A percentile compares a stretch with the other conserved stretches of the same genome.
Evolutionary conservation across 805 yeast species (phyloP).

Genomic region (Yarrowia porcina): DNA sequence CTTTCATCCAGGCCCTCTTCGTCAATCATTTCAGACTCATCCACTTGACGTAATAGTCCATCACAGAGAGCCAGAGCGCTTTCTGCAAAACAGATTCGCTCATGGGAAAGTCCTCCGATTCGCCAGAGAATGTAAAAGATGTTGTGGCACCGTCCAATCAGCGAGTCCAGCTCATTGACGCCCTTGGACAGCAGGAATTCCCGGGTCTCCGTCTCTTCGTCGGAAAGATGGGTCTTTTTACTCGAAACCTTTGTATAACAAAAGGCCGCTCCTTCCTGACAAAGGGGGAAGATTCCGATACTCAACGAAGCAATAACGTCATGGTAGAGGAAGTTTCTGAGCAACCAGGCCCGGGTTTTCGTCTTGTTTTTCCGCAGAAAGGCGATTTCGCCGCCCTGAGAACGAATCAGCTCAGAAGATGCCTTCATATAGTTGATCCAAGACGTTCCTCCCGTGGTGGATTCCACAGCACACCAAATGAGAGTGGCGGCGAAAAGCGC

Average conservation of each 20-base stretch:
- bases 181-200: constrained; percentile 23
- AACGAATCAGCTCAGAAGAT: constrained; percentile 6
- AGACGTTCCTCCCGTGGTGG: constrained; percentile 16
- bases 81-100: constrained; percentile 22
- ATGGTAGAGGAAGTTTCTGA: constrained; percentile 23
- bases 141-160: constrained; percentile 24
- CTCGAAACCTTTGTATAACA: constrained; percentile 24
- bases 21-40: constrained; percentile 10
- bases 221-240: constrained; percentile 6
- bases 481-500: constrained; percentile 24
- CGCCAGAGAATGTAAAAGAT: constrained; percentile 25
- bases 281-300: constrained; percentile 16
- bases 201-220: constrained; percentile 10
- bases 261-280: constrained; percentile 23
- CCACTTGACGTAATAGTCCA: constrained; percentile 8
- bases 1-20: constrained; percentile 15
- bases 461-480: constrained; percentile 23
- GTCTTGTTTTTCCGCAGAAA: constrained; percentile 22
- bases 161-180: constrained; percentile 26
- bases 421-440: constrained; percentile 24
- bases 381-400: constrained; percentile 23
- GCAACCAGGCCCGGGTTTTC: constrained; percentile 19
- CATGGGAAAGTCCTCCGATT: constrained; percentile 18
- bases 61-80: constrained; percentile 22
- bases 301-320: constrained; percentile 19